Percentiles rank a stretch among this genome's conserved stretches.
These are phyloP conservation scores for Cylindrotheca fusiformis DNA, from an alignment of 108 stramenopile species.

Conservation along the genomic window DNA sequence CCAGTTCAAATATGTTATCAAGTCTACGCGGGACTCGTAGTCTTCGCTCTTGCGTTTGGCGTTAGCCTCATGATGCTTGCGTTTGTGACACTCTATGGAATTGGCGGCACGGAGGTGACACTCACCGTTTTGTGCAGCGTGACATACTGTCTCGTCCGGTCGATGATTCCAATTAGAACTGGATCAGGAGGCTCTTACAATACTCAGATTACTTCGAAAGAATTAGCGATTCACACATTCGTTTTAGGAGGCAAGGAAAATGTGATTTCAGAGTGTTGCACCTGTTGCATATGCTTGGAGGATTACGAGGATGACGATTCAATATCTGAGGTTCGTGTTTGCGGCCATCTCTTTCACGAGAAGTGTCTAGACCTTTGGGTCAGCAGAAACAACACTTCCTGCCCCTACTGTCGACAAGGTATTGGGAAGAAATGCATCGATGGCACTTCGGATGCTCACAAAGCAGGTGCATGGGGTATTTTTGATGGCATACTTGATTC, in stretches of 20 bases:
- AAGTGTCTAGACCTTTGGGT: slow-evolving; percentile 27
- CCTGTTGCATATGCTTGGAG: slow-evolving; percentile 27
- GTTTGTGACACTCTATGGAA: slow-evolving; percentile 15
- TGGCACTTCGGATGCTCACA: not conserved
- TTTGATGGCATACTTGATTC: slow-evolving; percentile 18
- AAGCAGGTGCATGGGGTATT: slow-evolving; percentile 11
- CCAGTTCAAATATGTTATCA: slow-evolving; percentile 26
- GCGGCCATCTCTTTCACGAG: slow-evolving; percentile 22
- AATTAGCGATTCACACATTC: slow-evolving; percentile 11
- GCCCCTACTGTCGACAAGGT: slow-evolving; percentile 31
- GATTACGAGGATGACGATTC: slow-evolving; percentile 12
- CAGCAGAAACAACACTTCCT: slow-evolving; percentile 13
- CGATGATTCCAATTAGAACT: not conserved
- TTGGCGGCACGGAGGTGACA: slow-evolving; percentile 18
- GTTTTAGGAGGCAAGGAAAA: slow-evolving; percentile 4
- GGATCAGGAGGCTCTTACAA: not conserved
- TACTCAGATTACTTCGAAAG: not conserved
- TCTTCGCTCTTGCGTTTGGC: slow-evolving; percentile 12
- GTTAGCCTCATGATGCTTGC: slow-evolving; percentile 14
- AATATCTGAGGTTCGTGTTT: slow-evolving; percentile 9
- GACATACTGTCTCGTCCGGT: slow-evolving; percentile 8
- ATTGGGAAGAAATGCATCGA: slow-evolving; percentile 2
- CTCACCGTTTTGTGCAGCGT: slow-evolving; percentile 8
- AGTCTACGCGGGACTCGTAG: slow-evolving; percentile 15
- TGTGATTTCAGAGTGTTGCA: not conserved